These are phyloP conservation scores for Triticum dicoccoides DNA, from an alignment of 176 grass and related monocot genomes.

Conservation along the genomic window DNA sequence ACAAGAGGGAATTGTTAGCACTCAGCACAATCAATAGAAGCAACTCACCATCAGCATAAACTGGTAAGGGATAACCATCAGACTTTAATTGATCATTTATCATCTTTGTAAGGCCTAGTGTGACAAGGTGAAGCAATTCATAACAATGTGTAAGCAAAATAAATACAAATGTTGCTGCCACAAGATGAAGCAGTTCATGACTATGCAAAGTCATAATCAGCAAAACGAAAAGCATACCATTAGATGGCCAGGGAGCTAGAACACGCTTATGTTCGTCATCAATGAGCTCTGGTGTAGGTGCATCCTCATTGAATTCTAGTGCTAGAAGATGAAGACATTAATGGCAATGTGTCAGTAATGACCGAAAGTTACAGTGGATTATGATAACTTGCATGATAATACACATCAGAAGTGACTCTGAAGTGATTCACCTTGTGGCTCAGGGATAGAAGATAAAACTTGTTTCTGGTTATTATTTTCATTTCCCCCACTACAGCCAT, in stretches of 20 bases:
- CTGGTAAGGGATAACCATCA: neutral
- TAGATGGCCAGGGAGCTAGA: neutral
- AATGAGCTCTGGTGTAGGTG: neutral
- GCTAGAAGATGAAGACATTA: neutral
- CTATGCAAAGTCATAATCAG: neutral
- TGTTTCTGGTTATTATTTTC: neutral
- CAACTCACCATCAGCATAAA: neutral
- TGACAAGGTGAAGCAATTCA: neutral
- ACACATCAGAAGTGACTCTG: neutral
- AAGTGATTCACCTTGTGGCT: conserved; percentile 11
- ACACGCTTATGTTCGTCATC: neutral
- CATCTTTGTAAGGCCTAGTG: neutral
- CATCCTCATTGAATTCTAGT: neutral
- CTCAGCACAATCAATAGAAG: neutral
- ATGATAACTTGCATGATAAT: neutral
- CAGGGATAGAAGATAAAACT: neutral
- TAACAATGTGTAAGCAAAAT: conserved; percentile 6
- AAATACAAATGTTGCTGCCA: neutral
- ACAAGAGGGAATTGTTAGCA: neutral
- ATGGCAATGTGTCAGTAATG: neutral
- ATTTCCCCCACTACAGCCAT: neutral
- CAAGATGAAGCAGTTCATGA: neutral
- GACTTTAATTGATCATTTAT: neutral
- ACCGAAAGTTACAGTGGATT: neutral
- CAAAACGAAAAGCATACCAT: neutral